Base-by-base conservation (phyloP, 129 eudicot genomes). In the Lactuca sativa region DNA sequence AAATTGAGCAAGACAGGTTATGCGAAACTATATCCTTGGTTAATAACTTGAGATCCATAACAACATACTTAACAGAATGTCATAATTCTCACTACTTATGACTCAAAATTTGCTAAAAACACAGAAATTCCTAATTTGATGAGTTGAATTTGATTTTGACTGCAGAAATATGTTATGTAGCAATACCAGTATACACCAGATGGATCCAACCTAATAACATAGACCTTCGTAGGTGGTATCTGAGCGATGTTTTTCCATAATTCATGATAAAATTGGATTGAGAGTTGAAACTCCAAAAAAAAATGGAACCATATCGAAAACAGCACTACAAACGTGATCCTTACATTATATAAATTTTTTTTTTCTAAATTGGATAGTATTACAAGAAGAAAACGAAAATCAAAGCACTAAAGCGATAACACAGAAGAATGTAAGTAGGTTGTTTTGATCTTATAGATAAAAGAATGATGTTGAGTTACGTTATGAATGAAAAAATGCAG, bases 91-190 rank as follows among this genome's bases (percentile, higher is more conserved):
- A 0, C 25, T 65, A 64, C 43, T 15, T 8, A 38, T 10, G n/a
- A 21, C 10, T 64, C 17, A 9, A 64, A 18, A 41, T 43, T 15
- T 64, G 55, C 56, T 43, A 47, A 47, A 10, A 3, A 0, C 52
- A 11, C n/a, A 12, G 3, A 3, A 55, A 56, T 37, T 69, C 64
- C 74, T 21, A 38, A 70, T 56, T 36, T 56, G 33, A 43, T 47
- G 52, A 72, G 11, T 59, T 21, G 37, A 9, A 47, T 17, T 14
- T 10, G 17, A 9, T 47, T 47, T 47, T 11, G 15, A 33, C 60
- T 60, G 21, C 49, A 33, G 25, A 37, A 59, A 43, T 11, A 60
- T 11, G 62, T 36, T 34, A 53, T 25, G 6, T 34, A 33, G 12
- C 52, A 48, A 49, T 16, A 31, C 55, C 36, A 59, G 17, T 47